Evolutionary conservation across 2,329 filamentous ascomycete species (phyloP), one percentile per base, ranked within the genome.

Genomic region (Botrytis medusae): DNA sequence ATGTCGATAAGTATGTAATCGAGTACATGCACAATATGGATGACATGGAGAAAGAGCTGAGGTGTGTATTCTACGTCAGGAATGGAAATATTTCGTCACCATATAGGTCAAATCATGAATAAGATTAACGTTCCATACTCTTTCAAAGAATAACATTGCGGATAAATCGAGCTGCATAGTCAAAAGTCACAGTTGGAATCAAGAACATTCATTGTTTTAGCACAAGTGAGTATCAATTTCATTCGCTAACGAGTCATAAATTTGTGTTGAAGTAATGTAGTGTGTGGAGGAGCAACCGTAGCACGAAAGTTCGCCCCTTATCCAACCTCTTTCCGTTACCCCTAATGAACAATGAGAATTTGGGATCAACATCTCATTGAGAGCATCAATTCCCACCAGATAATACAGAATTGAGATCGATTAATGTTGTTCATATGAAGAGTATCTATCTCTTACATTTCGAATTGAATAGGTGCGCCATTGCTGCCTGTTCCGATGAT

Each of bases 331-430:
- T 51, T 37, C n/a, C 12, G 48, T 51, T 51, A 57, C 42, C 4
- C 37, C 65, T 6, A 9, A 42, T 40, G 22, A 69, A 69, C 48
- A 69, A 69, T 7, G 34, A 69, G 57, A 57, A 69, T 20, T 42
- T 6, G 18, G 40, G 18, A 42, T 16, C 2, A 32, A 69, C 4
- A 65, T 57, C 34, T 57, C 65, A 57, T 44, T 14, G 1, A n/a
- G 18, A 10, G n/a, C 16, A 25, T 57, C 48, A 25, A 22, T 29
- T 29, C 16, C 46, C 9, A 20, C 16, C 25, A 22, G 5, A 68
- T 14, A 42, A 25, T 29, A 20, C 7, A 40, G 6, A 16, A n/a
- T 32, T 32, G 18, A 40, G 37, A 44, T 22, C 18, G 10, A 10
- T 25, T 9, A 7, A 14, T 29, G 51, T 4, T 25, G 9, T 42